These are phyloP conservation scores for Nannizziopsis arthrosporioides DNA, from an alignment of 2,329 filamentous ascomycete species.

Conservation along the genomic window DNA sequence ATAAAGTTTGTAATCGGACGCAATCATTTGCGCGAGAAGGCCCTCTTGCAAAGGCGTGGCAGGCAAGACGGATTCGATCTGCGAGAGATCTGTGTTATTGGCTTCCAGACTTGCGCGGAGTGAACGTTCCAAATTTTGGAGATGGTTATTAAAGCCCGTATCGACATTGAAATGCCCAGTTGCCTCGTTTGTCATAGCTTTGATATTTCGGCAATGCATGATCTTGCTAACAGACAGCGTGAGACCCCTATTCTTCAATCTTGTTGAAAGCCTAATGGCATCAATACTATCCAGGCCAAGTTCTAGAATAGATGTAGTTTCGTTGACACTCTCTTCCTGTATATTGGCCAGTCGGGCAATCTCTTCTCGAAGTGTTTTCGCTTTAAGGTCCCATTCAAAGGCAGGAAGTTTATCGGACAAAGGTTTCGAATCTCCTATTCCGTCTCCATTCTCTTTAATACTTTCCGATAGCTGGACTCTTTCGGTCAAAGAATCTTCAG, in stretches of 20 bases:
- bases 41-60: slow-evolving; percentile 76
- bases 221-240: slow-evolving; percentile 61
- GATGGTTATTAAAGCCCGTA: not conserved
- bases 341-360: slow-evolving; percentile 52
- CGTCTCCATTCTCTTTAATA: not conserved
- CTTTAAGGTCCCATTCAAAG: slow-evolving; percentile 50
- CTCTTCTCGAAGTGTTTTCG: slow-evolving; percentile 46
- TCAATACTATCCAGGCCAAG: slow-evolving; percentile 89
- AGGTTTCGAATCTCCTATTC: not conserved
- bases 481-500: not conserved
- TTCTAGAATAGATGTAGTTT: slow-evolving; percentile 58
- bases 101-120: slow-evolving; percentile 32
- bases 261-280: slow-evolving; percentile 68
- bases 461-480: not conserved
- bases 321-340: slow-evolving; percentile 41
- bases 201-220: slow-evolving; percentile 59
- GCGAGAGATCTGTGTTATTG: slow-evolving; percentile 26
- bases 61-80: slow-evolving; percentile 53
- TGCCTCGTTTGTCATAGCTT: slow-evolving; percentile 40
- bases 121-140: slow-evolving; percentile 15
- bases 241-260: slow-evolving; percentile 51
- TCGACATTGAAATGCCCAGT: slow-evolving; percentile 13
- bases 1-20: slow-evolving; percentile 62
- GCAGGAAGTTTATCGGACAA: slow-evolving; percentile 1
- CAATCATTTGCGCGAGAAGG: slow-evolving; percentile 71